Base-by-base conservation (phyloP, 2,329 filamentous ascomycete species). In the Aspergillus terreus region DNA sequence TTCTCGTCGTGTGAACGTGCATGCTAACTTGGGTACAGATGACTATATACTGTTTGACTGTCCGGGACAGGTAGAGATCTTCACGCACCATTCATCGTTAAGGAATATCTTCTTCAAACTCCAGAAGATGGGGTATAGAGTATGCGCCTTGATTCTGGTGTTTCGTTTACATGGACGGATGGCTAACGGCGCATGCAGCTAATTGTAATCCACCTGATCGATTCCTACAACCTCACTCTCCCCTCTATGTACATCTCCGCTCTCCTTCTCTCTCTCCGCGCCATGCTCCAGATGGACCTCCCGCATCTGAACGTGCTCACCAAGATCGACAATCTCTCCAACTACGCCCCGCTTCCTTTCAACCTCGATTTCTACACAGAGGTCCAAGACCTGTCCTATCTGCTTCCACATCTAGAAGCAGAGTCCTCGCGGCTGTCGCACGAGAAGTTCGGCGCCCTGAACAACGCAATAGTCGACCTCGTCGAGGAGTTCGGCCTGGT, bases 211-310 rank as follows among this genome's bases (percentile, higher is more conserved):
- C 91, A 97, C 71, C 84, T 99, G 33, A 90, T 94, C 58, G 94
- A 99, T 70, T 95, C 90, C 4, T 94, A 96, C 68, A 92, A 90
- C 69, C 81, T 97, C 25, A 96, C 92, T 0, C 85, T 95, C 54
- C 94, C 94, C 0, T 96, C 92, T 3, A 82, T 97, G 54, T 99
- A 96, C 72, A 87, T 99, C 53, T 95, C 92, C 60, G 94, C 95
- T 62, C 81, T 99, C 51, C 85, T 99, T 51, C 85, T 99, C 21
- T 92, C 91, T 50, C 83, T 99, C 58, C 87, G 94, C 59, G 92
- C 90, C 62, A 99, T 99, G 92, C 84, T 99, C 48, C 94, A 97
- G 74, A 92, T 99, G 82, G 94, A 97, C 66, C 87, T 97, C 55
- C 91, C 94, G 1, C 90, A 96, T 67, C 79, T 99, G 60, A 99